A percentile compares a stretch with the other conserved stretches of the same genome.
Evolutionary conservation across 306 rosid genomes (phyloP).

Genomic region (Cucumis sativus): DNA sequence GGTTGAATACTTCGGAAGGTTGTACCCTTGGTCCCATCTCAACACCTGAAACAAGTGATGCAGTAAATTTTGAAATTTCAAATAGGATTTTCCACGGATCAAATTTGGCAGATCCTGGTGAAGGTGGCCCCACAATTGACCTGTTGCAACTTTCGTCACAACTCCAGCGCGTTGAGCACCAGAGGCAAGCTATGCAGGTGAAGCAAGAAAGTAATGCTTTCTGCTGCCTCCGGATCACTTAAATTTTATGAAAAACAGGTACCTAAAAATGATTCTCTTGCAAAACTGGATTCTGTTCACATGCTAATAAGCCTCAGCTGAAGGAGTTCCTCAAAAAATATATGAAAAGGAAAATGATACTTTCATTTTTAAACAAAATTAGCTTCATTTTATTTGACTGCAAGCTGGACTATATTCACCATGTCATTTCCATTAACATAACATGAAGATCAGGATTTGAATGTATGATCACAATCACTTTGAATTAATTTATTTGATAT

Average conservation of each 20-base stretch:
- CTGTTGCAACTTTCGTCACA: constrained; percentile 76
- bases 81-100: constrained; percentile 47
- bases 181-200: constrained; percentile 44
- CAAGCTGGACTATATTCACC: background rate
- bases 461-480: background rate
- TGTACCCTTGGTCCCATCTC: constrained; percentile 31
- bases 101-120: constrained; percentile 28
- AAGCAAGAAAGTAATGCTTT: constrained; percentile 49
- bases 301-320: background rate
- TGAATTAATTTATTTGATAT: background rate
- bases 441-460: background rate
- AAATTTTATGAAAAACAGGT: constrained; percentile 1
- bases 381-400: background rate
- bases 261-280: background rate
- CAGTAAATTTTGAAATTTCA: constrained; percentile 39
- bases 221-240: constrained; percentile 45
- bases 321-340: background rate
- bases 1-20: constrained; percentile 34
- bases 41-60: constrained; percentile 29
- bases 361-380: background rate
- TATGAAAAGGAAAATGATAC: background rate
- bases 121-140: constrained; percentile 53
- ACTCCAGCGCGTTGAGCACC: constrained; percentile 75
- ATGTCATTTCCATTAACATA: background rate
- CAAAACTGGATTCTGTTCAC: background rate